Evolutionary conservation across 805 yeast genomes (phyloP).

Genomic region (Schizosaccharomyces lindneri): DNA sequence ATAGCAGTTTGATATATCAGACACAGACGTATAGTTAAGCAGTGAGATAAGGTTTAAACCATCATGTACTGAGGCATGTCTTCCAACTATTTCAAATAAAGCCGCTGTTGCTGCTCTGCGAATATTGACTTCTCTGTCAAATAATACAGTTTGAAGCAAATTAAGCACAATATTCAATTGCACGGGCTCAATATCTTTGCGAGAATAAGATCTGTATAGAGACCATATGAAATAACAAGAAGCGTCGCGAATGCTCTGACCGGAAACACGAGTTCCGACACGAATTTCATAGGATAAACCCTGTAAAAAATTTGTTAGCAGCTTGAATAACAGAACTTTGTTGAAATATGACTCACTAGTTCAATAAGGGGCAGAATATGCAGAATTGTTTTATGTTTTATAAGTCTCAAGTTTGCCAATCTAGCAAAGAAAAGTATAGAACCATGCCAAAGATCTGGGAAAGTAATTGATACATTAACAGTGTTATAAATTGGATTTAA

Average conservation of each 20-base stretch:
- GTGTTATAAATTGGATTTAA: background rate
- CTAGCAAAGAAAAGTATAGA: constrained; percentile 33
- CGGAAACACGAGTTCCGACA: constrained; percentile 22
- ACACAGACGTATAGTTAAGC: constrained; percentile 27
- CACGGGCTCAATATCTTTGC: background rate
- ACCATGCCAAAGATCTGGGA: constrained; percentile 30
- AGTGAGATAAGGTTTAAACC: constrained; percentile 26
- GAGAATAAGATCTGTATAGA: constrained; percentile 19
- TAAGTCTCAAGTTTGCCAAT: background rate
- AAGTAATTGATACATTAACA: constrained; percentile 12
- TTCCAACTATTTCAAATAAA: constrained; percentile 60
- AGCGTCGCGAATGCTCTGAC: constrained; percentile 57
- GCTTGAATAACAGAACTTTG: background rate
- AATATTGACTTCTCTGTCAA: constrained; percentile 50
- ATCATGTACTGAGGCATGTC: constrained; percentile 21
- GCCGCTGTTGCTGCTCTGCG: constrained; percentile 73
- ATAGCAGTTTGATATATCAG: constrained; percentile 21
- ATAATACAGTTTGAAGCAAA: constrained; percentile 29
- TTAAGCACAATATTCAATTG: constrained; percentile 9
- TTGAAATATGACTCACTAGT: background rate
- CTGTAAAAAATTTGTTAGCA: background rate
- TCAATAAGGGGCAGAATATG: background rate
- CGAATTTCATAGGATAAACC: background rate
- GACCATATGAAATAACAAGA: constrained; percentile 77
- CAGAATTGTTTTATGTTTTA: background rate